Base-by-base conservation (phyloP, 2,329 filamentous ascomycete genomes). In the Zopfia rhizophila region DNA sequence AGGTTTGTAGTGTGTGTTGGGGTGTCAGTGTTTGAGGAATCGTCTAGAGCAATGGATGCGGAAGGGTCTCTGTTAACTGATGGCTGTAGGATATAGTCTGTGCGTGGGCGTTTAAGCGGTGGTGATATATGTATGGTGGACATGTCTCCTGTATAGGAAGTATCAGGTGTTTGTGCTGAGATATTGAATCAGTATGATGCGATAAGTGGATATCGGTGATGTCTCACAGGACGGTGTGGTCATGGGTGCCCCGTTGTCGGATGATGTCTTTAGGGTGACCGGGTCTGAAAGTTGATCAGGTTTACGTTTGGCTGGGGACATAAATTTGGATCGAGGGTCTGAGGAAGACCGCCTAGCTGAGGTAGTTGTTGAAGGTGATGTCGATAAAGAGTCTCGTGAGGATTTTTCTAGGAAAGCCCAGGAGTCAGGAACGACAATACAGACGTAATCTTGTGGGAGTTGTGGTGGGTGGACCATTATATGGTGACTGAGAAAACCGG, bases 231-330 rank as follows among this genome's bases (percentile, higher is more conserved):
- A 37, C 19, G 33, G 33, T 37, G 33, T 37, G 33, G 33, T 37
- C 14, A 37, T 37, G 33, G n/a, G 21, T 37, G 21, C 21, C 17
- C 21, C 12, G 33, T 37, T 37, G n/a, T 37, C 21, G n/a, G 33
- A 21, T 22, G 21, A 37, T 37, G 33, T 14, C 33, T 37, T 37
- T 16, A 21, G 33, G 33, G 33, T 37, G 21, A 37, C 33, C 24
- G n/a, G 33, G 17, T 37, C 33, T 37, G 21, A 37, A 37, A 37
- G 21, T 37, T 37, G 21, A 37, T 37, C n/a, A 16, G 33, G 24
- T 37, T 37, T 37, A 37, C 33, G 33, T 37, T 37, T 37, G 17
- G 33, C 33, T 37, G 21, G 33, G 33, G 33, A 37, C n/a, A 37
- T 37, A 37, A 37, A 37, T 37, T 37, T 37, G 17, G 33, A 37